Base-by-base conservation (phyloP, 1,284 basidiomycete species). In the Puccinia sorghi region DNA sequence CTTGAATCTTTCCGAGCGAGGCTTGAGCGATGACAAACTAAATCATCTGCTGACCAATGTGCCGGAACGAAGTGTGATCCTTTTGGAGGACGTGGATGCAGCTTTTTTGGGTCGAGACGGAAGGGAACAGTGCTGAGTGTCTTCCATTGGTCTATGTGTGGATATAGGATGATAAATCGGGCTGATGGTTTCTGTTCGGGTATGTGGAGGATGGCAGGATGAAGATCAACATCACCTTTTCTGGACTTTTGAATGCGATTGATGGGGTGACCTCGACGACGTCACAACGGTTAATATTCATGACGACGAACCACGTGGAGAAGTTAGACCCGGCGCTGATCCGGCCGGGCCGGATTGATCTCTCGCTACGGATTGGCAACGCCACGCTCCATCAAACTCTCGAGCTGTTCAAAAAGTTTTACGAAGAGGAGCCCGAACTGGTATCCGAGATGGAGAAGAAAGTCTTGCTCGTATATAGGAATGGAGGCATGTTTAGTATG, bases 81-180 rank as follows among this genome's bases (percentile, higher is more conserved):
- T 99, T 32, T 92, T 99, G 57, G 97, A 99, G 85, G 97, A 99
- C 82, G 90, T 99, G 9, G 97, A 99, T 84, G 94, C 95, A n/a
- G 97, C 95, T 0, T 99, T 99, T 85, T 92, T 93, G 82, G 92
- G 92, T 81, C 90, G 94, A 32, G 90, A 93, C 5, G 76, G 76
- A 25, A 72, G 93, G 93, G 84, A 93, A 91, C 1, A 89, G 89
- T 79, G 93, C 93, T 83, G 93, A 97, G 82, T 94, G 66, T 71
- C 85, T 83, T 69, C 52, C 64, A 22, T 64, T 46, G 48, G n/a
- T 63, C 9, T 8, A 27, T n/a, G 17, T 48, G 11, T 61, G 46
- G 22, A 50, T 27, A 48, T 43, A 11, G 17, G 25, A 41, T 32
- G 32, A 6, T 17, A 48, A 5, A 13, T 9, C 27, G 1, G 39